These are phyloP conservation scores for Pythium rhizo-oryzae DNA, from an alignment of 352 stramenopile genomes.

Conservation along the genomic window DNA sequence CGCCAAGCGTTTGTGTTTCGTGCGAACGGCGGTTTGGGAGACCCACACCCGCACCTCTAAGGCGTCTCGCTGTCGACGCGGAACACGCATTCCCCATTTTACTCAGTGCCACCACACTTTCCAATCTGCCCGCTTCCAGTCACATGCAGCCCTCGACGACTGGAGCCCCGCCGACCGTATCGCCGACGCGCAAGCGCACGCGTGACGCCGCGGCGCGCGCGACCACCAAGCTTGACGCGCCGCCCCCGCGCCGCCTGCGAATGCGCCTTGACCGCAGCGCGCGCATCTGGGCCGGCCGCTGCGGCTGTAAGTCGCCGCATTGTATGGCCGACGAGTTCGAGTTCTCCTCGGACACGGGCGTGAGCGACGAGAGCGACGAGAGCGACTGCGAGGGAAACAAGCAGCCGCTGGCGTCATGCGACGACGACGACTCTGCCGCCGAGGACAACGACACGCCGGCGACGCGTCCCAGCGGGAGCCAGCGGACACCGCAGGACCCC, in stretches of 20 bases:
- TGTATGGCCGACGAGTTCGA: slow-evolving; percentile 28
- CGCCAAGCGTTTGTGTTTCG: no score
- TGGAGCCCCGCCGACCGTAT: background rate
- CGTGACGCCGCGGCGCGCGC: background rate
- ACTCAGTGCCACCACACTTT: background rate
- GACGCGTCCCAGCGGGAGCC: background rate
- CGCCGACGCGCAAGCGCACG: slow-evolving; percentile 21
- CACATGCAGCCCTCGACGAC: slow-evolving; percentile 1
- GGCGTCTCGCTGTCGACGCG: background rate
- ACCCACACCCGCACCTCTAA: background rate
- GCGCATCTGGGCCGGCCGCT: slow-evolving; percentile 27
- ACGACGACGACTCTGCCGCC: background rate
- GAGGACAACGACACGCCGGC: no score
- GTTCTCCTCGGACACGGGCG: slow-evolving; percentile 25
- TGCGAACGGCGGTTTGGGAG: background rate
- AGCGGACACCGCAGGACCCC: slow-evolving; percentile 11
- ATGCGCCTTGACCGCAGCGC: slow-evolving; percentile 20
- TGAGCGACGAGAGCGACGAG: slow-evolving; percentile 13
- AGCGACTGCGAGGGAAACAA: slow-evolving; percentile 5
- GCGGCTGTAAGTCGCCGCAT: slow-evolving; percentile 19
- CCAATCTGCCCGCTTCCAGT: background rate
- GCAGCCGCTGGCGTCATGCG: background rate
- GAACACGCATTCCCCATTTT: slow-evolving; percentile 5
- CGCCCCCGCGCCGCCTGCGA: slow-evolving; percentile 11
- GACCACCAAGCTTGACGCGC: slow-evolving; percentile 1